Percentiles rank a stretch among this genome's conserved stretches.
Evolutionary conservation across 2,329 filamentous ascomycete genomes (phyloP).

Genomic region (Monosporascus cannonballus): DNA sequence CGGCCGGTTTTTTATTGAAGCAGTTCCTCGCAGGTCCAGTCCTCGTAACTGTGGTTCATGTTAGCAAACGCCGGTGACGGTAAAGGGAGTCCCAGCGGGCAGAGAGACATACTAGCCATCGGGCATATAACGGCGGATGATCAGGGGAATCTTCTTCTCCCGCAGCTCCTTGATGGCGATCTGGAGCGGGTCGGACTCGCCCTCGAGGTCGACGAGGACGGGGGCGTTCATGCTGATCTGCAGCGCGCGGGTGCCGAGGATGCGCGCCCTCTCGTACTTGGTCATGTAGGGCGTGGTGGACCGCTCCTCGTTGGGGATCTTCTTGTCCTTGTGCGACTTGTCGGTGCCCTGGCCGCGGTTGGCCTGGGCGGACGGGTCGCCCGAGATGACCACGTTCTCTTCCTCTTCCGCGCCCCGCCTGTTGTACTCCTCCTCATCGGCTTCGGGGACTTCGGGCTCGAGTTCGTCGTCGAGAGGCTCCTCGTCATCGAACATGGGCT

Average conservation of each 20-base stretch:
- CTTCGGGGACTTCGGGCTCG: constrained; percentile 47
- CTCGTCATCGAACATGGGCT: constrained; percentile 67
- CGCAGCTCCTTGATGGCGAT: constrained; percentile 96
- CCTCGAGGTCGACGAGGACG: constrained; percentile 91
- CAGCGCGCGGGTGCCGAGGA: constrained; percentile 85
- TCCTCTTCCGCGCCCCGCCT: constrained; percentile 50
- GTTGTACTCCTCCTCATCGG: constrained; percentile 44
- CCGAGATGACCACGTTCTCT: constrained; percentile 54
- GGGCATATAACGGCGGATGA: constrained; percentile 90
- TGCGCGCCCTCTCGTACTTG: constrained; percentile 93
- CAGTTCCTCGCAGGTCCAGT: constrained; percentile 97
- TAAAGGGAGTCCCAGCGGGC: constrained; percentile 4
- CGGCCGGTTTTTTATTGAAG: constrained; percentile 43
- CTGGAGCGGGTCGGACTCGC: constrained; percentile 94
- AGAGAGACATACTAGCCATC: constrained; percentile 76
- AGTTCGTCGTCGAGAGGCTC: constrained; percentile 52
- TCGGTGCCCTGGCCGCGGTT: constrained; percentile 47
- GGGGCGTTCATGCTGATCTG: constrained; percentile 99
- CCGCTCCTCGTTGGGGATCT: constrained; percentile 81
- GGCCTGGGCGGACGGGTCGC: constrained; percentile 55
- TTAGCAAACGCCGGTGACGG: constrained; percentile 11
- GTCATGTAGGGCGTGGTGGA: constrained; percentile 98
- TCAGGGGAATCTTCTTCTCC: constrained; percentile 97
- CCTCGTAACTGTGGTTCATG: constrained; percentile 69
- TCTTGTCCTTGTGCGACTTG: constrained; percentile 68